Evolutionary conservation across 139 green algal genomes (phyloP).

Genomic region (Axilococcus clingmanii): DNA sequence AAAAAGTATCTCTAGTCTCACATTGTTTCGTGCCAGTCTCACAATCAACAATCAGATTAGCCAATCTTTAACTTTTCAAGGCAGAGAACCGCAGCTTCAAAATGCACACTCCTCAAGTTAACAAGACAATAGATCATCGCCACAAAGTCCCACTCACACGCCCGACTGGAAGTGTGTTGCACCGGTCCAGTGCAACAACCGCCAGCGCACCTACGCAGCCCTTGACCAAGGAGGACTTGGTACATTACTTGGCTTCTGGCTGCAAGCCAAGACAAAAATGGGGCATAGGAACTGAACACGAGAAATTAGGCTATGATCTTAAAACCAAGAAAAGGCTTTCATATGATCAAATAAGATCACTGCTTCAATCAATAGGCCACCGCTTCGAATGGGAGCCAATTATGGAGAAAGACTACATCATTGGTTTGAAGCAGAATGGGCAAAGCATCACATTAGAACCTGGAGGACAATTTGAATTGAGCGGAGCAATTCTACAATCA

Average conservation of each 20-base stretch:
- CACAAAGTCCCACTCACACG: too few relatives aligned
- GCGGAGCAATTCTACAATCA: constrained; percentile 75
- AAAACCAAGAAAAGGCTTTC: constrained; percentile 45
- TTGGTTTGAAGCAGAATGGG: constrained; percentile 60
- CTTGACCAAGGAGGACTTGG: constrained; percentile 65
- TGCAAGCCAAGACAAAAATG: constrained; percentile 71
- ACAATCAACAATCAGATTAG: too few relatives aligned
- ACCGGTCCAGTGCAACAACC: too few relatives aligned
- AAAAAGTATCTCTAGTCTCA: too few relatives aligned
- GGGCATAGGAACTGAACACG: constrained; percentile 97
- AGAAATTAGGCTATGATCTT: constrained; percentile 91
- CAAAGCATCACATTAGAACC: constrained; percentile 95
- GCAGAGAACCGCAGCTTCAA: too few relatives aligned
- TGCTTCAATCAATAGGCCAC: constrained; percentile 63
- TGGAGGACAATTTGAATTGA: constrained; percentile 97
- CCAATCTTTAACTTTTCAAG: too few relatives aligned
- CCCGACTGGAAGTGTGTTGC: too few relatives aligned
- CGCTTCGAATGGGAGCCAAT: constrained; percentile 85
- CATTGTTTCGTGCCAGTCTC: too few relatives aligned
- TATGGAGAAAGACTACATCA: constrained; percentile 78
- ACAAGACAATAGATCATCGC: too few relatives aligned
- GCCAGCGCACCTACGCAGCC: constrained; percentile 3
- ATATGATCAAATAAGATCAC: constrained; percentile 66
- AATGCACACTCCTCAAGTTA: too few relatives aligned
- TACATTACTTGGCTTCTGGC: constrained; percentile 64